phyloP scores from a whole-genome alignment of 2,329 filamentous ascomycete species.

The Alternaria gaisen region DNA sequence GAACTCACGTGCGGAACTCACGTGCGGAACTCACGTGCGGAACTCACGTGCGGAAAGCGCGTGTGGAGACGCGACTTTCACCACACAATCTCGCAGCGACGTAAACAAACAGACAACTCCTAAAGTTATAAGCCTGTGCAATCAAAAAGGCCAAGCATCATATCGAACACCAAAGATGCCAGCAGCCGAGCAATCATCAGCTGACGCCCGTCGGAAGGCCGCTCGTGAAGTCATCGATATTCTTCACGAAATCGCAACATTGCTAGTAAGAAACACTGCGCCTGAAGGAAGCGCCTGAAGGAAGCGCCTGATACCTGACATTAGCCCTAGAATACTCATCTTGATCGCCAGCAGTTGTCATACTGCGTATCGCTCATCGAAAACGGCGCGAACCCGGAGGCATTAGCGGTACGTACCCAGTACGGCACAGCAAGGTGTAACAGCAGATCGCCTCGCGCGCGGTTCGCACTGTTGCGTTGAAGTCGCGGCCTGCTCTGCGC shows the following conservation, averaged over 20 bases:
- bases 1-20: constrained; percentile 17
- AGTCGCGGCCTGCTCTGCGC: neutral
- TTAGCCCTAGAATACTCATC: constrained; percentile 80
- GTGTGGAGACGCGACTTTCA: constrained; percentile 6
- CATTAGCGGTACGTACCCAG: constrained; percentile 76
- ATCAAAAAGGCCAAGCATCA: neutral
- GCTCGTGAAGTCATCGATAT: constrained; percentile 84
- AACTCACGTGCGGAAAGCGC: constrained; percentile 14
- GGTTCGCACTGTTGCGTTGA: constrained; percentile 7
- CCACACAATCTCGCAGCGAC: neutral
- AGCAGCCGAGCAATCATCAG: constrained; percentile 34
- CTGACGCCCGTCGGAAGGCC: constrained; percentile 70
- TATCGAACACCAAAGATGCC: constrained; percentile 22
- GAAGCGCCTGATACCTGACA: constrained; percentile 2
- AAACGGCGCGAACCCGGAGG: constrained; percentile 95
- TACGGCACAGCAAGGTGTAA: constrained; percentile 19
- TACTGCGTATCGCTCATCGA: constrained; percentile 97
- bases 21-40: constrained; percentile 2
- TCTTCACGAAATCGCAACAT: constrained; percentile 83
- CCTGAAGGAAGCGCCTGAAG: neutral
- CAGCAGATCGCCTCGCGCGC: constrained; percentile 20
- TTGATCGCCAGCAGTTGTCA: constrained; percentile 88
- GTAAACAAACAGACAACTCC: constrained; percentile 13
- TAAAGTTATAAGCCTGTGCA: neutral
- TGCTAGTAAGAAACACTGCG: constrained; percentile 70